Conservation (phyloP, 805 yeast genomes). For the Wickerhamomyces strasburgensis region DNA sequence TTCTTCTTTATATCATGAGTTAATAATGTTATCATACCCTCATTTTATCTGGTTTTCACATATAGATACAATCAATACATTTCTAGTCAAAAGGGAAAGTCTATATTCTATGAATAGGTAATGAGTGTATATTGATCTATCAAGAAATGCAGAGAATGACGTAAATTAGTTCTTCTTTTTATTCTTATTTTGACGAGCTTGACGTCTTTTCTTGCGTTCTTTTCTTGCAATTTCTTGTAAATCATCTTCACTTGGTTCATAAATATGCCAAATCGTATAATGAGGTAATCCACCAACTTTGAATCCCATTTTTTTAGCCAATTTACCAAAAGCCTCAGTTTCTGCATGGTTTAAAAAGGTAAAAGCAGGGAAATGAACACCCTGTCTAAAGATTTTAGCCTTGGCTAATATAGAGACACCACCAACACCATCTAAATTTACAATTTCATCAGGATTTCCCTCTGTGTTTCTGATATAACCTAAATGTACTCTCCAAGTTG, state of each 20-base stretch:
- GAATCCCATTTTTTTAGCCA: conserved; percentile 75
- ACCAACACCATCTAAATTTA: conserved; percentile 80
- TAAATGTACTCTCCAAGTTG: conserved; percentile 79
- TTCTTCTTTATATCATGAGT: too few species aligned
- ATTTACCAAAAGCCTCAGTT: conserved; percentile 82
- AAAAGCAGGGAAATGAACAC: conserved; percentile 81
- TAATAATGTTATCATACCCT: too few species aligned
- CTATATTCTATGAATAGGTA: too few species aligned
- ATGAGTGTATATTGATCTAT: too few species aligned
- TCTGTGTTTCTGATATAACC: conserved; percentile 62
- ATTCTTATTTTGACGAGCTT: conserved; percentile 3
- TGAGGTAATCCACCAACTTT: conserved; percentile 86
- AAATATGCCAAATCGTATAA: conserved; percentile 86
- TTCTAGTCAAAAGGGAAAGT: too few species aligned
- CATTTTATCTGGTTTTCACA: too few species aligned
- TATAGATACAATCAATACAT: too few species aligned
- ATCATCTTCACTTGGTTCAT: conserved; percentile 86
- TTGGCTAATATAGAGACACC: conserved; percentile 79
- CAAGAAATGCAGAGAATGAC: neutral
- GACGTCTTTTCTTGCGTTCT: conserved; percentile 61
- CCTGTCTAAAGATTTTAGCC: conserved; percentile 69
- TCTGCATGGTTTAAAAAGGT: conserved; percentile 83
- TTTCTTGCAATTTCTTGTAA: conserved; percentile 60
- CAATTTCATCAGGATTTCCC: conserved; percentile 59
- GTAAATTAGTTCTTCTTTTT: conserved; percentile 1